Evolutionary conservation across 1,284 basidiomycete species (phyloP), one percentile per base, ranked within the genome.

Genomic region (Melampsora americana): DNA sequence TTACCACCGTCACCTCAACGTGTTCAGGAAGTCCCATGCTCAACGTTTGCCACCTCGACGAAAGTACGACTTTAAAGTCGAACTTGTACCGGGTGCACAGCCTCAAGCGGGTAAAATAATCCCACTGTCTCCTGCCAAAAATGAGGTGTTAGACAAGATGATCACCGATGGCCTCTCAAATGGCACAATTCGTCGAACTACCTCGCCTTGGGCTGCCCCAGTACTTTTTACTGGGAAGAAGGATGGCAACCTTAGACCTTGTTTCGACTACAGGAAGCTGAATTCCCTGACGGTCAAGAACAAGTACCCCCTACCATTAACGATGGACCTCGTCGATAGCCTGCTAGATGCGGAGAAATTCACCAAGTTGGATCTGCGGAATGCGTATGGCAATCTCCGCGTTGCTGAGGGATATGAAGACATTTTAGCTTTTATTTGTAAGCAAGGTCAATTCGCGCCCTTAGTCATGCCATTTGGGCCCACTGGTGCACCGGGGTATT

Each of bases 401-500:
- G 61, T 64, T 6, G 61, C 61, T 7, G 61, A 64, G 16, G 61
- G 61, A 2, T 35, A 53, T 5, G 30, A 39, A 9, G 44, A 18
- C 30, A 66, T 32, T 16, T 18, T 46, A 23, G 64, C 64, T 1
- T 66, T 67, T 18, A 23, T 44, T 18, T 46, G 42, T 26, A 12
- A 23, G 7, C 14, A 16, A 1, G 66, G 66, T 7, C 32, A 67
- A 11, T 67, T 67, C 30, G 66, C 39, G n/a, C 46, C 39, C 5
- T 18, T 67, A 23, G 30, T 28, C 6, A 67, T 67, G 66, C 77
- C 66, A 23, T 78, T 78, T 62, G 72, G 77, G 16, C 68, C 77
- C 42, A 56, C 23, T 16, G 74, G 75, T 26, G 77, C 78, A 20
- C 77, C 78, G 5, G 60, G 64, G 18, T 62, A 61, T 44, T 78